Evolutionary conservation across 305 asterid species (phyloP).

Genomic region (Fraxinus paxiana): DNA sequence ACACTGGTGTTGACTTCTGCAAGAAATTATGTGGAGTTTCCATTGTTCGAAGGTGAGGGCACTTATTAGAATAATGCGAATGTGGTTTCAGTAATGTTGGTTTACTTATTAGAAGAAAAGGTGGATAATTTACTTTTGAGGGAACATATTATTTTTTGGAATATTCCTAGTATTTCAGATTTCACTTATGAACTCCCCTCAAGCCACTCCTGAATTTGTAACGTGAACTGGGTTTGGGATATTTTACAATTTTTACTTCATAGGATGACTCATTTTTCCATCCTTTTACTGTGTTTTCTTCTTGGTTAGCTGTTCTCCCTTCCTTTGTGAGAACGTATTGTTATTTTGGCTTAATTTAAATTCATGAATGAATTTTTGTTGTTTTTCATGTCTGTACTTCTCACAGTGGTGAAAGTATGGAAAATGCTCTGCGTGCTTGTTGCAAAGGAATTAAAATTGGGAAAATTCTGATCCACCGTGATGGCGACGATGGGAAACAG

Average conservation of each 20-base stretch:
- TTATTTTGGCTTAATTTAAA: background rate
- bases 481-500: conserved; percentile 96
- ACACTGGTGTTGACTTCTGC: conserved; percentile 97
- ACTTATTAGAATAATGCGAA: background rate
- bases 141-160: background rate
- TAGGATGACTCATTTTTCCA: background rate
- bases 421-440: conserved; percentile 96
- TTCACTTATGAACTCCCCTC: background rate
- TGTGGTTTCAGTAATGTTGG: background rate
- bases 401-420: conserved; percentile 85
- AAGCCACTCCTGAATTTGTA: background rate
- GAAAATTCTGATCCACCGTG: conserved; percentile 91
- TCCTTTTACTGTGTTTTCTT: background rate
- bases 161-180: background rate
- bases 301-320: background rate
- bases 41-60: conserved; percentile 51
- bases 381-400: conserved; percentile 16
- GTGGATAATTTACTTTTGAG: background rate
- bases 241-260: background rate
- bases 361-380: background rate
- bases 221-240: background rate
- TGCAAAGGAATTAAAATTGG: conserved; percentile 99
- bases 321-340: background rate
- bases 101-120: background rate
- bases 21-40: conserved; percentile 97